Conservation (phyloP, 2,329 filamentous ascomycete genomes). For the Ophiostoma piceae region DNA sequence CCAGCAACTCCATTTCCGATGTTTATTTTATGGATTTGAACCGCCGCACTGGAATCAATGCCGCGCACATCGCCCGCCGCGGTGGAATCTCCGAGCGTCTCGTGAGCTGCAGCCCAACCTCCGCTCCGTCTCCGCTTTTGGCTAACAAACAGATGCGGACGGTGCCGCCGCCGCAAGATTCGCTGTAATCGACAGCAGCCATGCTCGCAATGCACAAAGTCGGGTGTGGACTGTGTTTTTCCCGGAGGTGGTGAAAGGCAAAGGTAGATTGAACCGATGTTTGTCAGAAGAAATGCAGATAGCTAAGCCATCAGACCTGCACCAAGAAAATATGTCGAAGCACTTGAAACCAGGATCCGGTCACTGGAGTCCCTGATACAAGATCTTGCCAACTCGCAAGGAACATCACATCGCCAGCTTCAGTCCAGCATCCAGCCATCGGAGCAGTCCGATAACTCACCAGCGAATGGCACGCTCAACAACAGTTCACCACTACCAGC, state of each 20-base stretch:
- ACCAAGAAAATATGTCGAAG: not conserved
- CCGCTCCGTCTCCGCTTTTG: not conserved
- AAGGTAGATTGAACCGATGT: not conserved
- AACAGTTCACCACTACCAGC: not conserved
- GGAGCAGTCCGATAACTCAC: not conserved
- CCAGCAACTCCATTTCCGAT: not conserved
- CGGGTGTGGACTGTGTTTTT: not conserved
- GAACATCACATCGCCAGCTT: not conserved
- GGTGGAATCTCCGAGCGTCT: not conserved
- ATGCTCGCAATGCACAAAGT: constrained; percentile 4
- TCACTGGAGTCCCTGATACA: not conserved
- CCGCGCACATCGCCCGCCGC: not conserved
- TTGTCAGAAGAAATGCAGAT: not conserved
- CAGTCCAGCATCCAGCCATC: not conserved
- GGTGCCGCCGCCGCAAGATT: constrained; percentile 12
- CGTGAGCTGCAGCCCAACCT: constrained; percentile 33
- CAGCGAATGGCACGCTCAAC: not conserved
- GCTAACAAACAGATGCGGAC: constrained; percentile 6
- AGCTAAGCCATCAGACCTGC: not conserved
- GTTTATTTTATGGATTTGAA: not conserved
- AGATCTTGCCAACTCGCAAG: not conserved
- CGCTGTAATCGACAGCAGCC: constrained; percentile 4
- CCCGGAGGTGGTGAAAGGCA: constrained; percentile 2
- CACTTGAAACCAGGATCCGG: not conserved
- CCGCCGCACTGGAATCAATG: not conserved